Evolutionary conservation across 352 stramenopile genomes (phyloP), one percentile per base, ranked within the genome.

Genomic region (Phytophthora lateralis): DNA sequence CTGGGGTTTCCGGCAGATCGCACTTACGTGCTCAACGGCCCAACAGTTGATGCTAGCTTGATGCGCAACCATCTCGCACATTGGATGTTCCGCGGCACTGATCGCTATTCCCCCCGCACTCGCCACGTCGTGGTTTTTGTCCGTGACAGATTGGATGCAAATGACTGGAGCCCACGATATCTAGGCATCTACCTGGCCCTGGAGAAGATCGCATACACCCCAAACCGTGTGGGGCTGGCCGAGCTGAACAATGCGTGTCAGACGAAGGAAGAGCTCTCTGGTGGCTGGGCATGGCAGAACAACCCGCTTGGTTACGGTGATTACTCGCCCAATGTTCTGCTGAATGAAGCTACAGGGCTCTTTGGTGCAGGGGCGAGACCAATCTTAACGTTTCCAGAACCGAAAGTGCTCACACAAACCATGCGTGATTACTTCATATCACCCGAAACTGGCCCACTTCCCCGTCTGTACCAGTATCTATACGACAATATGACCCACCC

Each of bases 51-150:
- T 67, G 71, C 62, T 15, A 88, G 71, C 30, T 63, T 91, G 27
- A 67, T 91, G 35, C 73, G 79, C 12, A 91, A 91, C 56, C 82
- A 91, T 46, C 55, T 91, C 8, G 82, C 82, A 20, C 82, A 91
- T 32, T 87, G 77, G 78, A 60, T 91, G 60, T 91, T 78, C 30
- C 82, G 82, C 11, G 55, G 63, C 17, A 89, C 82, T n/a, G 70
- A 74, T 12, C 73, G 82, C 4, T 89, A 88, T 62, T 87, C 75
- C 1, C 79, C 82, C 0, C 76, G 77, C 3, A 84, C 77, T 2
- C 68, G 72, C 17, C 82, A 87, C 47, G 47, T 85, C 30, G 79
- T 80, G 5, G 59, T 91, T 9, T 91, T 85, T 48, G 70, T 87
- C 45, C 67, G 69, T 30, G 69, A 88, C 30, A 9, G 35, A 10